phyloP scores from a whole-genome alignment of 2,329 filamentous ascomycete genomes.

The Achaetomium macrosporum region DNA sequence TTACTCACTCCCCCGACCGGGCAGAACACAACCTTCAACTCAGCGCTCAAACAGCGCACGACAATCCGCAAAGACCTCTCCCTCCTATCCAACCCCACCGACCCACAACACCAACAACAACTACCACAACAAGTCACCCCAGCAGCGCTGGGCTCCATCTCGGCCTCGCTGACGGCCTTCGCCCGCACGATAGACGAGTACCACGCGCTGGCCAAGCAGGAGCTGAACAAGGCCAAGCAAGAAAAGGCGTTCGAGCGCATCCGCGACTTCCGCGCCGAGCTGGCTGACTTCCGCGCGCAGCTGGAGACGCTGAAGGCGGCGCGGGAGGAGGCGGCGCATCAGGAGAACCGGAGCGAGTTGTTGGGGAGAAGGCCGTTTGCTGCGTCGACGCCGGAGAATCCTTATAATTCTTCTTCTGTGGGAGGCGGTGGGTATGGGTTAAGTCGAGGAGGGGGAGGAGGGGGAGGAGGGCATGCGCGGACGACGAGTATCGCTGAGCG shows the following conservation, averaged over 20 bases:
- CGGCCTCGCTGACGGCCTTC: conserved; percentile 65
- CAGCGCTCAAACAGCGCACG: conserved; percentile 77
- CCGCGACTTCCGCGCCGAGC: conserved; percentile 76
- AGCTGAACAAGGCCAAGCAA: conserved; percentile 85
- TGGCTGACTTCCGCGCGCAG: conserved; percentile 70
- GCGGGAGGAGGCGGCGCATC: conserved; percentile 66
- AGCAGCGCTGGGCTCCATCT: conserved; percentile 57
- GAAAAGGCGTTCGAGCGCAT: conserved; percentile 83
- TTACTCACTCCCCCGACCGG: not conserved
- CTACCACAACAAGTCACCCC: conserved; percentile 45
- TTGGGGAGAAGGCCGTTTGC: conserved; percentile 79
- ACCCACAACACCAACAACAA: conserved; percentile 13
- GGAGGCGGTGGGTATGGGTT: conserved; percentile 20
- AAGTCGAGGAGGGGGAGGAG: not conserved
- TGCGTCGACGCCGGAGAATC: conserved; percentile 80
- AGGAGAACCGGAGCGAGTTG: conserved; percentile 68
- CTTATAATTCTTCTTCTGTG: conserved; percentile 49
- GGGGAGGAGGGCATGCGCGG: conserved; percentile 30
- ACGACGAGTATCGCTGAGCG: conserved; percentile 36
- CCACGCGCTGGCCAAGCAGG: conserved; percentile 73
- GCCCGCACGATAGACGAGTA: conserved; percentile 92
- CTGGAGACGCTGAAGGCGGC: conserved; percentile 72
- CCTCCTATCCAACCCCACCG: conserved; percentile 46
- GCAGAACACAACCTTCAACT: conserved; percentile 81
- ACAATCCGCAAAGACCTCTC: conserved; percentile 73